Evolutionary conservation across 768 basidiomycete species (phyloP), one percentile per base, ranked within the genome.

Genomic region (Boletellus sp.): DNA sequence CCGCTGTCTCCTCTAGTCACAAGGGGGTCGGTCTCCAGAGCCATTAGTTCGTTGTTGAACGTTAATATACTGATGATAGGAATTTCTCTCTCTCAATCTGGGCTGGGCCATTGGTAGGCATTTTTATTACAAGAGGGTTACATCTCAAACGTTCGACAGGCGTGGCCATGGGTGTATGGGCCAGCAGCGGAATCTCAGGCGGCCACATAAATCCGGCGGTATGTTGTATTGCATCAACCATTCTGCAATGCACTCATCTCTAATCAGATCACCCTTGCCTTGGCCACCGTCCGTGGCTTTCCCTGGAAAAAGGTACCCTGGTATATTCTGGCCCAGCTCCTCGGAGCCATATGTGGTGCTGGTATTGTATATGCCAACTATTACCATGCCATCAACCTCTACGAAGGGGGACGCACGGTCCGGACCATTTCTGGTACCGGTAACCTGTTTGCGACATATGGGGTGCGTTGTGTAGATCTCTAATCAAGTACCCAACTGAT

Each of bases 221-320:
- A 64, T 16, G 74, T 68, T 26, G 6, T 19, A 4, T 33, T 20
- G 12, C 35, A 22, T 13, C 16, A 17, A 37, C 17, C 45, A 20
- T 34, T 1, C 6, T 31, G n/a, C 7, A 24, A 6, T 28, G 10
- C 17, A n/a, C 48, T 59, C 16, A 62, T 23, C 32, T 26, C 37
- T 17, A 7, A 4, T 26, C 22, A 85, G 83, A 75, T 90, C 22
- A 92, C 90, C 15, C 66, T 92, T 43, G 75, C 81, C 13, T 59
- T 90, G 39, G 86, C 85, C 4, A 72, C 79, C 3, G 81, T 82
- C 65, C 80, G 89, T 54, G 76, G 75, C 41, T 90, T 92, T 67
- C 87, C 90, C 0, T 86, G 86, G 84, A 76, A 74, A 56, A 91
- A 91, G 63, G 90, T 90, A 0, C 90, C 90, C 0, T 74, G 57